Evolutionary conservation across 352 stramenopile species (phyloP), one percentile per base, ranked within the genome.

Genomic region (Chrysophaeum taylorii): DNA sequence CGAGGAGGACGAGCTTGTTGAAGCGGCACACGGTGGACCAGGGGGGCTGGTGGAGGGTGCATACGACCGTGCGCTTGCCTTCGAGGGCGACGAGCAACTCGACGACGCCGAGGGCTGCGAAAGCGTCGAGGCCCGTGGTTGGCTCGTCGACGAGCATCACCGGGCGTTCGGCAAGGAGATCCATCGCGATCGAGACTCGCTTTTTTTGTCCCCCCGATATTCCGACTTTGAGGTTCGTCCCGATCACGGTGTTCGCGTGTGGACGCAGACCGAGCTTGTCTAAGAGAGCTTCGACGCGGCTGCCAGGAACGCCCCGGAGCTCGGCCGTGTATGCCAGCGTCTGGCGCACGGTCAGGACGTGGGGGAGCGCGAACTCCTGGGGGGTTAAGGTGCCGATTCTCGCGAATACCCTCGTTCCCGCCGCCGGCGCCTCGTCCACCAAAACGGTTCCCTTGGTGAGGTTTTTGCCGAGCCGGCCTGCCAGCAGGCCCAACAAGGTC

Each of bases 181-280:
- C 84, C 0, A 89, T 83, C 64, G 82, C 86, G 69, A 94, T 92
- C 1, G 82, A 85, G 15, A 92, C 79, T 23, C 87, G 76, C 61
- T 88, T 87, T 27, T 84, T 83, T 73, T 94, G 83, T 63, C 87
- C 82, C 9, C 86, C 76, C 2, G 81, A 87, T 1, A 82, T 64
- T 42, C 75, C 74, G 43, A 73, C 74, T 23, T 75, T 67, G 15
- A 70, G 52, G 14, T 76, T 71, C 54, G 37, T 41, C 0, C 72
- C 72, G 23, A 74, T 54, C 9, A 68, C 60, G 5, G 25, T 27
- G 37, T 57, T 25, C 2, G 15, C 35, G 9, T 39, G 15, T 1
- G 21, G 62, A 1, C 38, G 7, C 42, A 53, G 36, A 25, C 52
- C 27, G 27, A 79, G 68, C 36, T 70, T 15, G 42, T 70, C 69